Evolutionary conservation across 2,329 filamentous ascomycete species (phyloP).

Genomic region (Tolypocladium endophyticum): DNA sequence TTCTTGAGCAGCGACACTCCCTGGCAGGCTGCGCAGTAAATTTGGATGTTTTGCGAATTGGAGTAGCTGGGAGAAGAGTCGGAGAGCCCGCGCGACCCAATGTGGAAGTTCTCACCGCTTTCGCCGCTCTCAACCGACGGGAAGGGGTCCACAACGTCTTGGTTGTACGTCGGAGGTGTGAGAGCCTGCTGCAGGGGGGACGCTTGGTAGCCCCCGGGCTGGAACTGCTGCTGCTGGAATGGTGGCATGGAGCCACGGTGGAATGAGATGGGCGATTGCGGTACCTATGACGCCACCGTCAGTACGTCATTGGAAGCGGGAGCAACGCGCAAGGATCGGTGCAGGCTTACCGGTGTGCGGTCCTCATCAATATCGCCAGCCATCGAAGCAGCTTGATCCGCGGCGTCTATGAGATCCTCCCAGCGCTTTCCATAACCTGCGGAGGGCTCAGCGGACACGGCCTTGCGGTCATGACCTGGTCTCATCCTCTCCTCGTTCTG

Average conservation of each 20-base stretch:
- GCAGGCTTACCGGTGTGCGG: constrained; percentile 65
- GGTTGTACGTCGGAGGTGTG: constrained; percentile 66
- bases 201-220: constrained; percentile 61
- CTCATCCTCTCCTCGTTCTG: constrained; percentile 57
- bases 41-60: constrained; percentile 67
- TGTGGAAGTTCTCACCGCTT: constrained; percentile 63
- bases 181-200: constrained; percentile 85
- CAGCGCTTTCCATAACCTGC: constrained; percentile 79
- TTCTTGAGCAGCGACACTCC: constrained; percentile 66
- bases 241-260: constrained; percentile 53
- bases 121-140: constrained; percentile 77
- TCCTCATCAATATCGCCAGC: constrained; percentile 88
- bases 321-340: background rate
- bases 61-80: constrained; percentile 66
- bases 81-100: constrained; percentile 52
- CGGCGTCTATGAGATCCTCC: constrained; percentile 94
- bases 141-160: constrained; percentile 65
- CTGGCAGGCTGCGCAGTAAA: constrained; percentile 85
- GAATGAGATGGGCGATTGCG: constrained; percentile 54
- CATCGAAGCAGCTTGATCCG: constrained; percentile 61
- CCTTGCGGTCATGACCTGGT: constrained; percentile 62
- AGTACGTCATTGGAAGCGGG: background rate
- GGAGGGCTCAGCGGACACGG: constrained; percentile 75
- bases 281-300: constrained; percentile 33
- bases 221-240: constrained; percentile 51